Conservation (phyloP, 306 rosid genomes). For the Quercus agrifolia region DNA sequence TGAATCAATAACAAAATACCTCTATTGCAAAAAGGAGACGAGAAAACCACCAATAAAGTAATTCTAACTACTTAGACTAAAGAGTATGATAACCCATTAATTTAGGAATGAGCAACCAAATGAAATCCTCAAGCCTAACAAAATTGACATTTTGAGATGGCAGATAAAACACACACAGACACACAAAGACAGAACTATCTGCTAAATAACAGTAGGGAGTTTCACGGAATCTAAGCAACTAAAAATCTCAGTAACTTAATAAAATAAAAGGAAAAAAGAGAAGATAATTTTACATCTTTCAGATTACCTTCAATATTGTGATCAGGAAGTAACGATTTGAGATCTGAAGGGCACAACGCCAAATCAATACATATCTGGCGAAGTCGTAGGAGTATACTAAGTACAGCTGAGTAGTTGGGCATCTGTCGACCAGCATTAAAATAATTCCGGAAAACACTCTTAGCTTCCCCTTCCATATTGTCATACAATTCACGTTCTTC, state of each 20-base stretch:
- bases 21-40: not conserved
- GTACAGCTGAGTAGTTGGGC: slow-evolving; percentile 45
- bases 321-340: slow-evolving; percentile 40
- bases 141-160: not conserved
- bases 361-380: slow-evolving; percentile 77
- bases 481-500: slow-evolving; percentile 77
- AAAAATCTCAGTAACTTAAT: not conserved
- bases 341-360: slow-evolving; percentile 63
- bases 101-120: no score
- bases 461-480: slow-evolving; percentile 41
- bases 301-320: slow-evolving; percentile 58
- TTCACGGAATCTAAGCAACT: not conserved
- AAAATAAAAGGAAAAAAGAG: not conserved
- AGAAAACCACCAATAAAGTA: not conserved
- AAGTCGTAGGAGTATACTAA: slow-evolving; percentile 61
- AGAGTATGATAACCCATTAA: not conserved
- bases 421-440: slow-evolving; percentile 13
- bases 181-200: not conserved
- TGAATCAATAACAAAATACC: not conserved
- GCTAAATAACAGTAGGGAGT: not conserved
- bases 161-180: not conserved
- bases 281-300: not conserved
- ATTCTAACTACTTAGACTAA: not conserved
- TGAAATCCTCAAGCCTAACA: no score
- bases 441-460: slow-evolving; percentile 25